Base-by-base conservation (phyloP, 345 rosid species). In the Draba incana region DNA sequence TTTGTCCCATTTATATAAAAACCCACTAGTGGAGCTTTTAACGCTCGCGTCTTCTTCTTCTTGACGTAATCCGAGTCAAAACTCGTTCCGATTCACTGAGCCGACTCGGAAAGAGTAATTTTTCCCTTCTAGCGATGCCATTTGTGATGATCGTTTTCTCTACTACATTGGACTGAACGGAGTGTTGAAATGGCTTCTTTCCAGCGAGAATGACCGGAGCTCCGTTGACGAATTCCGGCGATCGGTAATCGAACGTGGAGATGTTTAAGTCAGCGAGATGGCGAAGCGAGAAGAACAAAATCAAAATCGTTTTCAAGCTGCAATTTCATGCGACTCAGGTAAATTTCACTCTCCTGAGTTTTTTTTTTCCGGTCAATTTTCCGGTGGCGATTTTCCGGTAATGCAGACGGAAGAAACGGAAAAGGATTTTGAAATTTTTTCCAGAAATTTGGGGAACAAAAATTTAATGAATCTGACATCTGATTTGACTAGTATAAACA, bases 321-420 rank as follows among this genome's bases (percentile, higher is more conserved):
- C 92, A 87, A 84, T 89, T 94, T 75, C 99, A 86, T 73, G 96
- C 85, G 15, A 94, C 98, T 75, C 97, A 91, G 96, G 99, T 91
- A 63, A 25, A 7, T 25, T 49, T 25, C 31, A 6, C 11, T 62
- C 8, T 25, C 5, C 20, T 55, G n/a, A 20, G 48, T 2, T 0
- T 47, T 20, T 35, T 16, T 4, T 28, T 28, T 28, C 23, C 41
- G 3, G 9, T n/a, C 13, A 28, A 53, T 11, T 15, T 13, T n/a
- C n/a, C 8, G 41, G 27, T 13, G 52, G 52, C 38, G 39, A 27
- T 15, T 28, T 45, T n/a, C 4, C 2, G 52, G 23, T 24, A 62
- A 63, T 50, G 43, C 48, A 64, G 57, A 62, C 28, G 10, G 43
- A 48, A 20, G 28, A 20, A 20, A 20, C 20, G 20, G 20, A 20